Conservation (phyloP, 2,329 filamentous ascomycete species). For the Cladosporium sp. region DNA sequence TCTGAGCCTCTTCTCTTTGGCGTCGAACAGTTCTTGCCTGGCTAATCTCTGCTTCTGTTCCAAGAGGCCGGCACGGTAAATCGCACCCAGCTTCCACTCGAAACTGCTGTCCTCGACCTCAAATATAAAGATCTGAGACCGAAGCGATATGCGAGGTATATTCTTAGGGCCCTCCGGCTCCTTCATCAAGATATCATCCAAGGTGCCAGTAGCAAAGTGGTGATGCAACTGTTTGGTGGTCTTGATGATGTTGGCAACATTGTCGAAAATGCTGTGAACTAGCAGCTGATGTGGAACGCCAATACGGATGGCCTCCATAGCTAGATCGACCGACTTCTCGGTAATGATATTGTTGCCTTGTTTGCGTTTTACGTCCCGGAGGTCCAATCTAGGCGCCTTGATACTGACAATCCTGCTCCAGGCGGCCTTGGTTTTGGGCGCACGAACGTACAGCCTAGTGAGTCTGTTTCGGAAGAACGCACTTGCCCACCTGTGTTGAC, state of each 20-base stretch:
- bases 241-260: conserved; percentile 84
- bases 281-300: conserved; percentile 90
- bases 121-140: conserved; percentile 79
- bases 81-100: conserved; percentile 94
- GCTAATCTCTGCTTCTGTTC: conserved; percentile 90
- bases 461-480: conserved; percentile 79
- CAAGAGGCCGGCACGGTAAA: conserved; percentile 83
- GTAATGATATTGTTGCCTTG: conserved; percentile 60
- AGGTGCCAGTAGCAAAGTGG: conserved; percentile 82
- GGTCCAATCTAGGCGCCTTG: conserved; percentile 77
- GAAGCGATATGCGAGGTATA: conserved; percentile 81
- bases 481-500: conserved; percentile 82
- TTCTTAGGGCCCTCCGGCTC: conserved; percentile 80
- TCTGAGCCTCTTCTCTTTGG: conserved; percentile 79
- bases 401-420: conserved; percentile 88
- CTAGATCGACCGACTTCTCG: conserved; percentile 81
- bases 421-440: conserved; percentile 76
- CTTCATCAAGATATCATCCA: conserved; percentile 86
- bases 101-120: conserved; percentile 96
- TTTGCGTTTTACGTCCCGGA: conserved; percentile 75
- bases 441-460: conserved; percentile 82
- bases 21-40: conserved; percentile 82
- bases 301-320: conserved; percentile 80
- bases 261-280: conserved; percentile 89
- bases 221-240: conserved; percentile 89